Evolutionary conservation across 1,284 basidiomycete species (phyloP).

Genomic region (Butyriboletus appendiculatus): DNA sequence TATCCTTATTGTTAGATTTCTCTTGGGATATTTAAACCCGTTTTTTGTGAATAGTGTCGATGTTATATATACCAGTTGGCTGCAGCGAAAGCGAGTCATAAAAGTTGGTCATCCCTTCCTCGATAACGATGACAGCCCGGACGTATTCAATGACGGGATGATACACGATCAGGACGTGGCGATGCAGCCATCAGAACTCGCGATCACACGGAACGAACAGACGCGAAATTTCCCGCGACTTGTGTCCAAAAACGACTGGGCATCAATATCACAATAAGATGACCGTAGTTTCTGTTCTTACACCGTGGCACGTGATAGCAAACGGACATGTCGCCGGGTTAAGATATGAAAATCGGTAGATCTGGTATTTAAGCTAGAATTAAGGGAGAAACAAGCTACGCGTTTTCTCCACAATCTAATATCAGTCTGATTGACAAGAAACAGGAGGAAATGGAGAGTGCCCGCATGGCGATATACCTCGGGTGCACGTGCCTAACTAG

Average conservation of each 20-base stretch:
- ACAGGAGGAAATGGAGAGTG: background rate
- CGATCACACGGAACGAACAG: background rate
- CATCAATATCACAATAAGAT: background rate
- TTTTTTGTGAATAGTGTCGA: conserved; percentile 4
- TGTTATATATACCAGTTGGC: background rate
- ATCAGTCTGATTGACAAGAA: background rate
- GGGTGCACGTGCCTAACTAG: no score
- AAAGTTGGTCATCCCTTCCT: background rate
- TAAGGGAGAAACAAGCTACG: background rate
- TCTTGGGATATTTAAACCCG: conserved; percentile 7
- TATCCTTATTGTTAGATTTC: conserved; percentile 21
- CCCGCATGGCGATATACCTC: background rate
- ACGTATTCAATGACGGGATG: background rate
- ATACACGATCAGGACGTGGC: background rate
- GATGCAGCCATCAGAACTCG: background rate
- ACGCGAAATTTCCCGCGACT: background rate
- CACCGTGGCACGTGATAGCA: no score
- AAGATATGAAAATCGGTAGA: background rate
- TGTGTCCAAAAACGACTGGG: background rate
- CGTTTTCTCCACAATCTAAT: no score
- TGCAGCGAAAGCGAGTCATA: background rate
- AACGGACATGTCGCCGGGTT: background rate
- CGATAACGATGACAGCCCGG: no score
- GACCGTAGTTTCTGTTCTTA: background rate
- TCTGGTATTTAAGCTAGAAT: background rate